Percentiles rank a stretch among this genome's conserved stretches.
Conservation (phyloP, 345 rosid species). For the Balakata baccata region DNA sequence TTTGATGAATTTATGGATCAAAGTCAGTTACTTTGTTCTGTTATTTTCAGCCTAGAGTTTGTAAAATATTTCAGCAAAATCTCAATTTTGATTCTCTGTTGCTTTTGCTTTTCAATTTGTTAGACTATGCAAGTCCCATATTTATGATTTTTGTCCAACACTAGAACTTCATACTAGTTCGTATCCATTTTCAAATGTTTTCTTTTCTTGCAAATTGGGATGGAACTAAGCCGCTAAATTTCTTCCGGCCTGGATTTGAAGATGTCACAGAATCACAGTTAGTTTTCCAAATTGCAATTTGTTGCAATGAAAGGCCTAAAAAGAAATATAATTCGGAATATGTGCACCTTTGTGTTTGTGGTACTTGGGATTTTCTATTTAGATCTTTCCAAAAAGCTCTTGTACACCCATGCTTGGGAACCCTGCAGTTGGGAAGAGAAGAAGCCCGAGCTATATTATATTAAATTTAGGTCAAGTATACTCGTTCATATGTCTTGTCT, state of each 20-base stretch:
- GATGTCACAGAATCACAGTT: background rate
- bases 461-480: background rate
- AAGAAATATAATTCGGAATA: background rate
- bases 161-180: background rate
- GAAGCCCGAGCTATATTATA: background rate
- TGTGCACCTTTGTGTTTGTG: background rate
- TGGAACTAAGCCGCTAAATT: background rate
- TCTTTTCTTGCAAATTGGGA: background rate
- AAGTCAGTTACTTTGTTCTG: background rate
- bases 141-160: background rate
- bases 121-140: background rate
- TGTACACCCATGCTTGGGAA: background rate
- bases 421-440: background rate
- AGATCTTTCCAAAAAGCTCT: background rate
- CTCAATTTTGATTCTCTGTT: background rate
- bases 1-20: background rate
- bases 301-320: background rate
- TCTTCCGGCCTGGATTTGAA: background rate
- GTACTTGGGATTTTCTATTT: background rate
- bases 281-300: background rate
- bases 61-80: background rate
- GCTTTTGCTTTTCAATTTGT: background rate
- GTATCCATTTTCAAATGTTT: background rate
- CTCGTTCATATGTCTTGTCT: background rate
- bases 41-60: background rate